These are phyloP conservation scores for Dovyalis caffra DNA, from an alignment of 345 rosid genomes.

Conservation along the genomic window DNA sequence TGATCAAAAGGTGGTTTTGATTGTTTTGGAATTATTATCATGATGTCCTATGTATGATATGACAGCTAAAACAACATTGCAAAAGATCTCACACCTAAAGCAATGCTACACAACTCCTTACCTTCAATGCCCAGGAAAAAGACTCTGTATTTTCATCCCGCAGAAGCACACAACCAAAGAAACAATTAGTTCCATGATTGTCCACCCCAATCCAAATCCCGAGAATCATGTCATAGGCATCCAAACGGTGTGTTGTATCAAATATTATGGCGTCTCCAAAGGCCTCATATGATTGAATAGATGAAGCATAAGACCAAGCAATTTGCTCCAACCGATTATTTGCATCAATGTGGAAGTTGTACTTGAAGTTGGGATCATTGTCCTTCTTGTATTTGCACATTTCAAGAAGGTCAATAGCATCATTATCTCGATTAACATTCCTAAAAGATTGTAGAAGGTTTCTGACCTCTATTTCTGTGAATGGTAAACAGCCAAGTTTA, in stretches of 20 bases:
- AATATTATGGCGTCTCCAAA: constrained; percentile 55
- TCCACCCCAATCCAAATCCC: constrained; percentile 61
- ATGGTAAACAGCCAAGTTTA: constrained; percentile 61
- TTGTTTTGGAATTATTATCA: not conserved
- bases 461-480: constrained; percentile 60
- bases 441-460: constrained; percentile 57
- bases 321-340: constrained; percentile 53
- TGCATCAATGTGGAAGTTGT: constrained; percentile 47
- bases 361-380: constrained; percentile 45
- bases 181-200: constrained; percentile 51
- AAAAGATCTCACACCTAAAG: not conserved
- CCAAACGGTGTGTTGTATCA: constrained; percentile 57
- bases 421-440: constrained; percentile 45
- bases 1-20: not conserved
- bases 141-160: constrained; percentile 56
- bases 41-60: not conserved
- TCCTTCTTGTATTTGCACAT: constrained; percentile 62
- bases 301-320: constrained; percentile 59
- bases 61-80: too few species aligned
- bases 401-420: constrained; percentile 51
- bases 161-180: constrained; percentile 51
- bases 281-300: constrained; percentile 42
- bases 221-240: constrained; percentile 54
- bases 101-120: constrained; percentile 19
- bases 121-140: constrained; percentile 66